phyloP scores from a whole-genome alignment of 2,329 filamentous ascomycete species.

The Tolypocladium amazonense region DNA sequence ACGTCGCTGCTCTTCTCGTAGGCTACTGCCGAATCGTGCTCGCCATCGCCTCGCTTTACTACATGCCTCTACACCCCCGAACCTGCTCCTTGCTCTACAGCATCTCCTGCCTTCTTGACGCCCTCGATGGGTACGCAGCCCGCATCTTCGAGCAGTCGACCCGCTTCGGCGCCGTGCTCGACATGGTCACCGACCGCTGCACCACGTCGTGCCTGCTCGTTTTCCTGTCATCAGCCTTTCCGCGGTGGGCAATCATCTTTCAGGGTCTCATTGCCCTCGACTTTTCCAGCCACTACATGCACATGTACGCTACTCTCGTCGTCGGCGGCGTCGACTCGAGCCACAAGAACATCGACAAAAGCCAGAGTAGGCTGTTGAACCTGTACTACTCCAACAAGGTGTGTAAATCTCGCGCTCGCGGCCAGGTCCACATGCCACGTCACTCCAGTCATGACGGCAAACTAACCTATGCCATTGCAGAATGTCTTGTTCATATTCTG shows the following conservation, averaged over 20 bases:
- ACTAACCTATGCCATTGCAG: slow-evolving; percentile 31
- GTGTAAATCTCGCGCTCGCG: slow-evolving; percentile 18
- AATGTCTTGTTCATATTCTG: slow-evolving; percentile 86
- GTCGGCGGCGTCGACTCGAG: slow-evolving; percentile 73
- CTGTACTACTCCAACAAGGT: slow-evolving; percentile 98
- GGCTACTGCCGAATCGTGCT: slow-evolving; percentile 71
- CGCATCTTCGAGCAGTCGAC: slow-evolving; percentile 74
- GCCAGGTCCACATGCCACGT: not conserved
- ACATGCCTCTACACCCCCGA: slow-evolving; percentile 97
- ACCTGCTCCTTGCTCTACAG: slow-evolving; percentile 89
- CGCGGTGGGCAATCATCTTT: slow-evolving; percentile 87
- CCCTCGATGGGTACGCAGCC: slow-evolving; percentile 89
- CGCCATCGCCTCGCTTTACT: slow-evolving; percentile 87
- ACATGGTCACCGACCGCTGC: slow-evolving; percentile 98
- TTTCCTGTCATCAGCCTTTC: slow-evolving; percentile 90
- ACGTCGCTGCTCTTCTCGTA: slow-evolving; percentile 20
- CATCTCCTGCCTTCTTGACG: slow-evolving; percentile 89
- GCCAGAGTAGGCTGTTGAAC: slow-evolving; percentile 80
- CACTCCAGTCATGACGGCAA: not conserved
- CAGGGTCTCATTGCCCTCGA: slow-evolving; percentile 88
- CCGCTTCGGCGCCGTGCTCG: slow-evolving; percentile 88
- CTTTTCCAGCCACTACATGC: slow-evolving; percentile 94
- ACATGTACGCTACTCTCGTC: slow-evolving; percentile 92
- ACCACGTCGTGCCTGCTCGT: slow-evolving; percentile 92
- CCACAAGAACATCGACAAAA: slow-evolving; percentile 91